A percentile compares a stretch with the other conserved stretches of the same genome.
Conservation (phyloP, 768 basidiomycete genomes). For the Cystobasidium onofrii region DNA sequence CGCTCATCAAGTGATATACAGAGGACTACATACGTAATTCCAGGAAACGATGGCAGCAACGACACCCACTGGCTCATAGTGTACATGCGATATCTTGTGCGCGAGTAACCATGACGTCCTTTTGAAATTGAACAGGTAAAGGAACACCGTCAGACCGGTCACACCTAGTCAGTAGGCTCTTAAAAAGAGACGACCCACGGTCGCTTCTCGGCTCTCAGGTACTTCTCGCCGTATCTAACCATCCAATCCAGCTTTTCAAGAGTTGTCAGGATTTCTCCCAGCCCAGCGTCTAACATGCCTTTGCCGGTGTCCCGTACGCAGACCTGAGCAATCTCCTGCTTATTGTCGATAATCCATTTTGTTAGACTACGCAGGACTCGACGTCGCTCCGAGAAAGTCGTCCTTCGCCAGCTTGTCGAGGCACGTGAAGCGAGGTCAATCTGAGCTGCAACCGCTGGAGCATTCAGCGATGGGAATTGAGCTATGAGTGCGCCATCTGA, state of each 20-base stretch:
- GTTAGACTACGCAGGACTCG: conserved; percentile 76
- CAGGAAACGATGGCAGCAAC: conserved; percentile 89
- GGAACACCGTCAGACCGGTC: no score
- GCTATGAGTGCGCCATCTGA: background rate
- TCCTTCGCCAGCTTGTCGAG: conserved; percentile 64
- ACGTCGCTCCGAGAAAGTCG: conserved; percentile 68
- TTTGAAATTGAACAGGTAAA: no score
- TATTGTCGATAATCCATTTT: conserved; percentile 87
- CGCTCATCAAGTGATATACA: background rate
- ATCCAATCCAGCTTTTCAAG: conserved; percentile 91
- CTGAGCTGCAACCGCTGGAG: background rate
- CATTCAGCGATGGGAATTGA: background rate
- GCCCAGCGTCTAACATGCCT: conserved; percentile 82
- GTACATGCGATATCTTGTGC: conserved; percentile 48
- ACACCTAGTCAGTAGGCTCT: no score
- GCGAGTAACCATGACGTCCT: conserved; percentile 53
- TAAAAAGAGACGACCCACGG: conserved; percentile 53
- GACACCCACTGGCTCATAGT: conserved; percentile 83
- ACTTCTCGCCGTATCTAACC: conserved; percentile 71
- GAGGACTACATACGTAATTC: conserved; percentile 48
- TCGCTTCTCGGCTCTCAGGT: conserved; percentile 64
- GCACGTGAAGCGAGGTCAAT: conserved; percentile 57
- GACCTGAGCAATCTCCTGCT: conserved; percentile 73
- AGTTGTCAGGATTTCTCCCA: conserved; percentile 92
- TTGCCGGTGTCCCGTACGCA: conserved; percentile 93